A percentile compares a stretch with the other conserved stretches of the same genome.
Conservation (phyloP, 805 yeast genomes). For the Tetrapisispora namnaoensis region DNA sequence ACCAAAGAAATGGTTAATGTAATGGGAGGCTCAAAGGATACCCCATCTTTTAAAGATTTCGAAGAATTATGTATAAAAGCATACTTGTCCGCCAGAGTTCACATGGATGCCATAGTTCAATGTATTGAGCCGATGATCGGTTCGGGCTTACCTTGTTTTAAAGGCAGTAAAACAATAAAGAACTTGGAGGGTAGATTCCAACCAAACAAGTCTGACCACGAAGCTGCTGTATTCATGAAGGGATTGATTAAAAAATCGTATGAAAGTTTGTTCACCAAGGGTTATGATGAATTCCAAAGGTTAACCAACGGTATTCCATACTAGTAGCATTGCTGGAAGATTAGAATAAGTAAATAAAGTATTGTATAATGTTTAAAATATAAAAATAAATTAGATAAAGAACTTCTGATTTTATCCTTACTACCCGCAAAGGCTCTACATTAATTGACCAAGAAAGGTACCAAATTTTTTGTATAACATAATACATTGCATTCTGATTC, state of each 20-base stretch:
- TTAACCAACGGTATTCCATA: conserved; percentile 96
- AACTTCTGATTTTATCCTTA: no score
- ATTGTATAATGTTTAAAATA: not conserved
- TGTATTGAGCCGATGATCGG: conserved; percentile 89
- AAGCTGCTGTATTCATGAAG: conserved; percentile 72
- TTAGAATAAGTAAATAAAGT: not conserved
- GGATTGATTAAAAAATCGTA: conserved; percentile 67
- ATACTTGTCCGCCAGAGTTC: conserved; percentile 77
- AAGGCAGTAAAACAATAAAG: conserved; percentile 68
- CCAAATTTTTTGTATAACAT: no score
- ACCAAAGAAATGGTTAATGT: conserved; percentile 95
- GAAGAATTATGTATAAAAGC: conserved; percentile 94
- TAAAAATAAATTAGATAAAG: no score
- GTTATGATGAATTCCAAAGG: conserved; percentile 95
- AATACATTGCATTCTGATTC: no score
- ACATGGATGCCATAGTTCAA: conserved; percentile 73
- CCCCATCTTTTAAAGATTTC: conserved; percentile 87
- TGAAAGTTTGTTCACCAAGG: conserved; percentile 84
- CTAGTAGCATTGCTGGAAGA: conserved; percentile 18
- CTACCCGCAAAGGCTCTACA: no score
- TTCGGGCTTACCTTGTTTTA: conserved; percentile 93
- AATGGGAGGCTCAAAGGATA: conserved; percentile 79
- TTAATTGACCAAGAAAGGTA: no score
- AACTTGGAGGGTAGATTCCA: conserved; percentile 72
- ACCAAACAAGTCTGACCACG: conserved; percentile 69